Percentiles rank a stretch among this genome's conserved stretches.
phyloP scores from a whole-genome alignment of 164 flowering plant species.

The Chloranthus sessilifolius region DNA sequence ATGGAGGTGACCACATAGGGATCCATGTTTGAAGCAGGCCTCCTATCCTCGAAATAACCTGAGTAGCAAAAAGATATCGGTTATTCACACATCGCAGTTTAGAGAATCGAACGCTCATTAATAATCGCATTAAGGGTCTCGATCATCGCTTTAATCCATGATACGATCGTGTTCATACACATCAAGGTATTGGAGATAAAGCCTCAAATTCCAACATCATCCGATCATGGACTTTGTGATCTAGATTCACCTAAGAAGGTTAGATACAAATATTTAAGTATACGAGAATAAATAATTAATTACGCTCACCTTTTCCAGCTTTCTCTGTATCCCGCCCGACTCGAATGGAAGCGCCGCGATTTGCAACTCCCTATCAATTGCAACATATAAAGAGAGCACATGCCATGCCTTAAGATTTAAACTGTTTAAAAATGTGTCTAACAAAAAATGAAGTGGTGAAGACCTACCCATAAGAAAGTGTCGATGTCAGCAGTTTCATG shows the following conservation, averaged over 20 bases:
- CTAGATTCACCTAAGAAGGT: no score
- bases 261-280: no score
- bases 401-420: not conserved
- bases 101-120: no score
- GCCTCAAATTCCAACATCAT: no score
- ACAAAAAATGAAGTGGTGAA: no score
- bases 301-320: constrained; percentile 25
- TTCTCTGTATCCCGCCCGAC: constrained; percentile 35
- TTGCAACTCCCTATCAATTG: constrained; percentile 28
- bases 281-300: no score
- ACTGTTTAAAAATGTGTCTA: not conserved
- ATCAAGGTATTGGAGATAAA: no score
- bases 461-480: constrained; percentile 30
- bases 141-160: no score
- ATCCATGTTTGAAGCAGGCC: constrained; percentile 46
- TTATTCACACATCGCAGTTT: no score
- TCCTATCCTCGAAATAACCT: constrained; percentile 43
- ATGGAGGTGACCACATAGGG: constrained; percentile 35
- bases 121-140: no score
- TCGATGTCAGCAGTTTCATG: constrained; percentile 38
- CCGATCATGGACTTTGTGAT: no score
- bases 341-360: constrained; percentile 33
- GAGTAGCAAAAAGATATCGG: not conserved
- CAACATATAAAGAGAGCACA: not conserved
- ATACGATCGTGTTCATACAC: no score